phyloP scores from a whole-genome alignment of 495 filamentous ascomycete genomes.

The Xylaria grammica region DNA sequence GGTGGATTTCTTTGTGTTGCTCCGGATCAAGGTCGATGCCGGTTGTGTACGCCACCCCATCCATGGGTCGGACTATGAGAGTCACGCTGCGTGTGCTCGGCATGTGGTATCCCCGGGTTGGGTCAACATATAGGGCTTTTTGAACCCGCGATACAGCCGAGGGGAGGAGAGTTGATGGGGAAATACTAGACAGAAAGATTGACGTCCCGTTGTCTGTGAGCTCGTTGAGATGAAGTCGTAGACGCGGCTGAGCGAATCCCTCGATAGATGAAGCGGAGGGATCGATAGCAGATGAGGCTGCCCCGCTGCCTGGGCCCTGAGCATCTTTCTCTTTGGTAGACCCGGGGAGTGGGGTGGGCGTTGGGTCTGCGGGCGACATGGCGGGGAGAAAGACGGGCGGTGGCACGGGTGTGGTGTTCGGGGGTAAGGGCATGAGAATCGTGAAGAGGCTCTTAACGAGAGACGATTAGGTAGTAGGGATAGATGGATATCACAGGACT shows the following conservation, averaged over 20 bases:
- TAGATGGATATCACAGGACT: too few species aligned
- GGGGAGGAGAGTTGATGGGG: conserved; percentile 62
- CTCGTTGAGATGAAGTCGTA: conserved; percentile 74
- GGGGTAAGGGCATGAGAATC: conserved; percentile 31
- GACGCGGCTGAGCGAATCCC: conserved; percentile 59
- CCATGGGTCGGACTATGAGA: conserved; percentile 77
- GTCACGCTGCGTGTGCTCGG: conserved; percentile 77
- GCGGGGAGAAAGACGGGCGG: conserved; percentile 36
- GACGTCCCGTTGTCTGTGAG: conserved; percentile 66
- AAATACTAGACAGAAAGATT: conserved; percentile 66
- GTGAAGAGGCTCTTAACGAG: not conserved
- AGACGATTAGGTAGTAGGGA: not conserved
- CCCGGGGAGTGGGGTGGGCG: conserved; percentile 24
- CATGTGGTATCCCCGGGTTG: conserved; percentile 29
- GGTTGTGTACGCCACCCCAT: conserved; percentile 86
- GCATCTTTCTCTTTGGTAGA: conserved; percentile 1
- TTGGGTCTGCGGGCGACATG: conserved; percentile 31
- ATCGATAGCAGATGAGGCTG: conserved; percentile 4
- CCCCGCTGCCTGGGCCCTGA: conserved; percentile 3
- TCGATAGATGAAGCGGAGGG: conserved; percentile 12
- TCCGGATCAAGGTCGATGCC: conserved; percentile 82
- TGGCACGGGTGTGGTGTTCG: conserved; percentile 38
- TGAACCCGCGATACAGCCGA: conserved; percentile 65
- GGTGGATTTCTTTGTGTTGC: conserved; percentile 89
- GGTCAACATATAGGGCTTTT: conserved; percentile 29